phyloP scores from a whole-genome alignment of 116 monocot genomes.

The Papilionanthe hybrid region DNA sequence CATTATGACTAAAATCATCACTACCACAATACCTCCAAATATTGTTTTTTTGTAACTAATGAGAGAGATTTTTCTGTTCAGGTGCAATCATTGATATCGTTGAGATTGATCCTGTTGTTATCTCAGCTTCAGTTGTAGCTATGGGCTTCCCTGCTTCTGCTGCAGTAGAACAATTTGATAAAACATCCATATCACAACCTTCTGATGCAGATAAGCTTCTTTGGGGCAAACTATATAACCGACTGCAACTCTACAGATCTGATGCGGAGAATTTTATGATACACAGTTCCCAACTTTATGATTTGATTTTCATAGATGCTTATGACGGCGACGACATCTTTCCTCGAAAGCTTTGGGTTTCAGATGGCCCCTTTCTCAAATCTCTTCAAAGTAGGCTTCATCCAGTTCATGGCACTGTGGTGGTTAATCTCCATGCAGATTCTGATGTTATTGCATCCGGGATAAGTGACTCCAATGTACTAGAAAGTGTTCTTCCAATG shows the following conservation, averaged over 20 bases:
- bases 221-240: constrained; percentile 49
- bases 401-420: constrained; percentile 75
- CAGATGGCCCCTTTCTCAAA: constrained; percentile 49
- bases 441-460: constrained; percentile 30
- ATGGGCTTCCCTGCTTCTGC: constrained; percentile 83
- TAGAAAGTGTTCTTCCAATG: constrained; percentile 45
- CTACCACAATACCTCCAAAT: neutral
- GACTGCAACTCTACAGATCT: constrained; percentile 48
- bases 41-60: neutral
- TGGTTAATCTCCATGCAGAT: constrained; percentile 83
- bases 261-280: constrained; percentile 70
- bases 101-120: constrained; percentile 93
- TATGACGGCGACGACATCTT: constrained; percentile 95
- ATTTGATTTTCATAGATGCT: constrained; percentile 80
- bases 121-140: constrained; percentile 65
- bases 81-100: constrained; percentile 74
- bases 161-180: constrained; percentile 10
- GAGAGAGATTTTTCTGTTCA: constrained; percentile 19
- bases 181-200: constrained; percentile 8
- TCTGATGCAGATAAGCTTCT: constrained; percentile 30
- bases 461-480: neutral
- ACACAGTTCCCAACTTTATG: constrained; percentile 32
- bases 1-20: neutral
- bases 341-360: constrained; percentile 79
- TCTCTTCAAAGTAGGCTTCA: constrained; percentile 47